phyloP scores from a whole-genome alignment of 2,329 filamentous ascomycete genomes.

The Aspergillus neoniger region DNA sequence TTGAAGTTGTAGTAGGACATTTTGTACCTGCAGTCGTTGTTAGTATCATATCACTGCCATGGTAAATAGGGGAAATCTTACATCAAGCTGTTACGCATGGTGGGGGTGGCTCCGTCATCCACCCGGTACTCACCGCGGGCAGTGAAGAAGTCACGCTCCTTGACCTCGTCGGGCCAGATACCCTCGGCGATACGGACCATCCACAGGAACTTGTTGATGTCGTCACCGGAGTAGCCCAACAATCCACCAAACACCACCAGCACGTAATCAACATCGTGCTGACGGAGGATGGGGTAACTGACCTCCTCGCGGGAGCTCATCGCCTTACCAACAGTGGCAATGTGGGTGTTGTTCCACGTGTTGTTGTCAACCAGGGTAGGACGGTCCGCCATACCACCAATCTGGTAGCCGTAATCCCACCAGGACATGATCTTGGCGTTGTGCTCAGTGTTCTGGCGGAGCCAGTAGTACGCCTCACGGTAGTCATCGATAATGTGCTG shows the following conservation, averaged over 20 bases:
- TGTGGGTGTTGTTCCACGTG: conserved; percentile 99
- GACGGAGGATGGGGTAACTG: conserved; percentile 96
- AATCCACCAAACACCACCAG: conserved; percentile 94
- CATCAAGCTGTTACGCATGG: conserved; percentile 99
- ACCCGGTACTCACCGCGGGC: conserved; percentile 90
- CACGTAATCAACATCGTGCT: conserved; percentile 99
- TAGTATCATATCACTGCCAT: conserved; percentile 17
- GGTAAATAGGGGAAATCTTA: conserved; percentile 55
- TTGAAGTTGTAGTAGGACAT: conserved; percentile 99
- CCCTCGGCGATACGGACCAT: conserved; percentile 99
- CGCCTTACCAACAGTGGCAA: conserved; percentile 97
- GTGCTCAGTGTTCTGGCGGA: conserved; percentile 91
- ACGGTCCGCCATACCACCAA: conserved; percentile 97
- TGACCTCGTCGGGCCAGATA: conserved; percentile 99
- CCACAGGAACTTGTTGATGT: conserved; percentile 99
- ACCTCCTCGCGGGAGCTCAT: conserved; percentile 98
- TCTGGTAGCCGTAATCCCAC: conserved; percentile 99
- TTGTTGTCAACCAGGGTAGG: conserved; percentile 99
- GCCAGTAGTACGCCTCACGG: conserved; percentile 98
- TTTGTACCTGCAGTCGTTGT: conserved; percentile 75
- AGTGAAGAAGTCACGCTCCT: conserved; percentile 96
- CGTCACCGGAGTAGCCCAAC: conserved; percentile 94
- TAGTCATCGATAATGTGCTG: conserved; percentile 99
- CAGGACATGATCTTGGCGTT: conserved; percentile 99
- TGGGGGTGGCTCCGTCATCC: conserved; percentile 87